phyloP scores from a whole-genome alignment of 352 stramenopile species.

The Pythium aquatile region DNA sequence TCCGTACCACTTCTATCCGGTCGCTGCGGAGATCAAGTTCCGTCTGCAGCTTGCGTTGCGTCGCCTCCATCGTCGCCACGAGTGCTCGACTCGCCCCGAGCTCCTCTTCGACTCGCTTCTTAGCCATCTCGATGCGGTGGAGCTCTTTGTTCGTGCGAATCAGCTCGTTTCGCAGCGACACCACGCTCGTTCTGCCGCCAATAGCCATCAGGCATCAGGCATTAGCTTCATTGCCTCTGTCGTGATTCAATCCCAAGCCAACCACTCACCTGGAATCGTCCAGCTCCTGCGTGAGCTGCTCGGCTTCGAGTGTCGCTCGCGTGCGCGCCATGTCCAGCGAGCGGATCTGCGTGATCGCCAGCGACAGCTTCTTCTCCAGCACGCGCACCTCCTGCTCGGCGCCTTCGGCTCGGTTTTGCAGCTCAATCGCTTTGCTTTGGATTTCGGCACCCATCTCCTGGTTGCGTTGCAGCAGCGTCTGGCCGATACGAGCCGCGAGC shows the following conservation, averaged over 20 bases:
- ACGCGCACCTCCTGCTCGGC: conserved; percentile 43
- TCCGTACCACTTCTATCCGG: conserved; percentile 33
- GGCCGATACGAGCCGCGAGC: conserved; percentile 45
- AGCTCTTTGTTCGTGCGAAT: conserved; percentile 31
- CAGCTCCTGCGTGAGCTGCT: conserved; percentile 36
- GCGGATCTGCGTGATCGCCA: conserved; percentile 35
- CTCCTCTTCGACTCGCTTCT: conserved; percentile 28
- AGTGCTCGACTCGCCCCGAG: conserved; percentile 17
- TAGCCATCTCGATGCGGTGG: conserved; percentile 15
- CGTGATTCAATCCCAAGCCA: too few species aligned
- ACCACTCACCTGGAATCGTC: conserved; percentile 23
- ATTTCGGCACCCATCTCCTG: conserved; percentile 48
- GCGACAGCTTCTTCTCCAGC: conserved; percentile 35
- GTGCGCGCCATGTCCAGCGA: conserved; percentile 40
- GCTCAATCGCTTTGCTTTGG: conserved; percentile 32
- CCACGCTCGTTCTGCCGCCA: not conserved
- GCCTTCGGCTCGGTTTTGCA: conserved; percentile 38
- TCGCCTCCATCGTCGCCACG: conserved; percentile 14
- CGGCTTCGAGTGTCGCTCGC: conserved; percentile 32
- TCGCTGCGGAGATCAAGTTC: conserved; percentile 23
- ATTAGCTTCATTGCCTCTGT: too few species aligned
- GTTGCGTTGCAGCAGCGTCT: conserved; percentile 47
- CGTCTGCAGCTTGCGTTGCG: conserved; percentile 19
- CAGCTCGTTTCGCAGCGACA: conserved; percentile 22
- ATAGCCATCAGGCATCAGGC: not conserved